Base-by-base conservation (phyloP, 768 basidiomycete species). In the Phylloporus sp. region DNA sequence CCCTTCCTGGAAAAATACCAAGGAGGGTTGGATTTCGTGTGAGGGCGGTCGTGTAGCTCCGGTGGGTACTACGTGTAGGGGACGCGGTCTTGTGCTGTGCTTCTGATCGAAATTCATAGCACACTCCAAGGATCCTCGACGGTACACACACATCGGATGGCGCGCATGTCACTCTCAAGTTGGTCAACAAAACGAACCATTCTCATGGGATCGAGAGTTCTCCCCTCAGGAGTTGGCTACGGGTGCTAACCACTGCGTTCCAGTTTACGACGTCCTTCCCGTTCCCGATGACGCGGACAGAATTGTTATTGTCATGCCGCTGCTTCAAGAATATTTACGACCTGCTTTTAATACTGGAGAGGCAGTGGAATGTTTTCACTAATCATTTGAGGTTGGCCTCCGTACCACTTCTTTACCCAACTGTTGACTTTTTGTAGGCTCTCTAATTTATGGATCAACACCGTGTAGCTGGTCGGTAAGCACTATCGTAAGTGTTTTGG, bases 261-360 rank as follows among this genome's bases (percentile, higher is more conserved):
- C n/a, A n/a, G n/a, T n/a, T n/a, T n/a, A n/a, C n/a, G 49, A 71
- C 13, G n/a, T 54, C 0, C n/a, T 72, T 1, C 10, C 35, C 16
- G 36, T 67, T 32, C 44, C 41, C n/a, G 50, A 51, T 0, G n/a
- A n/a, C n/a, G n/a, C n/a, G n/a, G n/a, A n/a, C n/a, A n/a, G n/a
- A 15, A 46, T 52, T 0, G 60, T 67, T 2, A 48, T 72, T 2
- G 61, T 70, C 2, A 74, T 73, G 68, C 76, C 74, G 0, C 47
- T 72, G 2, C 63, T 76, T 15, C 63, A 67, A 40, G 22, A n/a
- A 6, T 29, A 29, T 29, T 7, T 29, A 29, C 28, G 28, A 29
- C 28, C 28, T 29, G 10, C 28, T 6, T 29, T 29, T 29, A 12
- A 29, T 29, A 29, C 10, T 7, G 28, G 28, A 3, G 10, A 29